These are phyloP conservation scores for Suhomyces kunorum DNA, from an alignment of 1,139 yeast species.

Conservation along the genomic window DNA sequence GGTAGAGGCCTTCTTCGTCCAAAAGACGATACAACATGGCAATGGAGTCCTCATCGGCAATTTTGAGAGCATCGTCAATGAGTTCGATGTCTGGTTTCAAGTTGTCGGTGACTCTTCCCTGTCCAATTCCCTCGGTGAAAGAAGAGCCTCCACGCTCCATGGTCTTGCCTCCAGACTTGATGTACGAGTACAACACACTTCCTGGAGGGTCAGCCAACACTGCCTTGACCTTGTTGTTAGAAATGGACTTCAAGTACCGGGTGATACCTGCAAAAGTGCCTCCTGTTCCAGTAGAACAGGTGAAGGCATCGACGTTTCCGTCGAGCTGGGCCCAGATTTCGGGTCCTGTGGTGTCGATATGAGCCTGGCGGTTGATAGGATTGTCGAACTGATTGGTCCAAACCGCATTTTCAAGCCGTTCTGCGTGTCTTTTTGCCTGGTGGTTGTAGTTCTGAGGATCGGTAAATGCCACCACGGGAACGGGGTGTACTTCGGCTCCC, in stretches of 20 bases:
- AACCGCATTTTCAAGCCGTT: slow-evolving; percentile 68
- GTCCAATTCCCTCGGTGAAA: slow-evolving; percentile 95
- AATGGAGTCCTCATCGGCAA: slow-evolving; percentile 75
- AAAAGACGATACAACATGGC: slow-evolving; percentile 78
- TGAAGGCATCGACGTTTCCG: slow-evolving; percentile 81
- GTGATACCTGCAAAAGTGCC: slow-evolving; percentile 88
- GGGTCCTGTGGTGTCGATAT: slow-evolving; percentile 89
- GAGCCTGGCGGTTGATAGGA: slow-evolving; percentile 83
- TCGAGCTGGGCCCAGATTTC: slow-evolving; percentile 85
- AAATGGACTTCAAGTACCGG: slow-evolving; percentile 67
- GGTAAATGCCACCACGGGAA: slow-evolving; percentile 82
- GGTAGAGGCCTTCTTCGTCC: slow-evolving; percentile 85
- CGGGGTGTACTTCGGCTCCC: slow-evolving; percentile 87
- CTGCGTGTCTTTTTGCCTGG: slow-evolving; percentile 84
- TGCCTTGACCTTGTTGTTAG: slow-evolving; percentile 57
- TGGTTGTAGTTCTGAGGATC: slow-evolving; percentile 84
- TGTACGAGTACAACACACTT: slow-evolving; percentile 75
- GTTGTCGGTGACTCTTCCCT: slow-evolving; percentile 87
- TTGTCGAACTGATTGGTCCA: slow-evolving; percentile 95
- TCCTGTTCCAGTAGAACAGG: slow-evolving; percentile 90
- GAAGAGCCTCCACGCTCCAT: slow-evolving; percentile 74
- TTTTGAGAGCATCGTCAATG: slow-evolving; percentile 72
- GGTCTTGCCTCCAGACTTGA: slow-evolving; percentile 63
- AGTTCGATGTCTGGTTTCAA: slow-evolving; percentile 67
- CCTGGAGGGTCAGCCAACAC: slow-evolving; percentile 94